Evolutionary conservation across 768 basidiomycete species (phyloP), one percentile per base, ranked within the genome.

Genomic region (Scleroderma citrinum): DNA sequence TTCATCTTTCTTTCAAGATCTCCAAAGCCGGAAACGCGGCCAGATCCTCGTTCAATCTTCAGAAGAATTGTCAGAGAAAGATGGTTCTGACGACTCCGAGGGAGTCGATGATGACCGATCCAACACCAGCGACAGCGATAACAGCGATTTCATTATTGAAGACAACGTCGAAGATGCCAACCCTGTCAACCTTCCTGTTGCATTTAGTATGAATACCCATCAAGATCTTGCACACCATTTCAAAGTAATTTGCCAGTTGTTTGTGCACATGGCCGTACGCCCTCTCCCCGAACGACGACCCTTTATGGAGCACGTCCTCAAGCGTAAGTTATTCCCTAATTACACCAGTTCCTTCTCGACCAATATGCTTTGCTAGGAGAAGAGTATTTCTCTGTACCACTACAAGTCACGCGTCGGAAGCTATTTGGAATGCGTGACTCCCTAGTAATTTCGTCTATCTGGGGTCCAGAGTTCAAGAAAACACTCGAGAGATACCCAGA

Each of bases 201-300:
- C 85, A 57, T 95, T 90, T 68, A 92, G 88, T 64, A 82, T 87
- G 82, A 77, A 77, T 47, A 74, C 82, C 2, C 83, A 86, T 61
- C 82, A 91, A 60, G 85, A 89, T 57, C 71, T 87, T 17, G 69
- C 77, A 13, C 78, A 85, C 53, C 87, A 92, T 53, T 91, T 92
- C 77, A 92, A 92, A 68, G 83, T 86, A 34, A 75, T 92, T 38
- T 92, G 89, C 56, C 92, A 95, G 60, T 77, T 92, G 24, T 87
- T 92, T 54, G 87, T 92, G 12, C 83, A 92, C 56, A 69, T 94
- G 36, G 85, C 86, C 32, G 81, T 89, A 26, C 78, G 71, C 29
- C 72, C 78, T 5, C 63, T 71, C 16, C 65, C 62, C 3, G 71
- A 81, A 40, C 73, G 88, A 17, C 70, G 68, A 41, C 56, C 66